These are phyloP conservation scores for Moringa oleifera DNA, from an alignment of 345 rosid species.

Conservation along the genomic window DNA sequence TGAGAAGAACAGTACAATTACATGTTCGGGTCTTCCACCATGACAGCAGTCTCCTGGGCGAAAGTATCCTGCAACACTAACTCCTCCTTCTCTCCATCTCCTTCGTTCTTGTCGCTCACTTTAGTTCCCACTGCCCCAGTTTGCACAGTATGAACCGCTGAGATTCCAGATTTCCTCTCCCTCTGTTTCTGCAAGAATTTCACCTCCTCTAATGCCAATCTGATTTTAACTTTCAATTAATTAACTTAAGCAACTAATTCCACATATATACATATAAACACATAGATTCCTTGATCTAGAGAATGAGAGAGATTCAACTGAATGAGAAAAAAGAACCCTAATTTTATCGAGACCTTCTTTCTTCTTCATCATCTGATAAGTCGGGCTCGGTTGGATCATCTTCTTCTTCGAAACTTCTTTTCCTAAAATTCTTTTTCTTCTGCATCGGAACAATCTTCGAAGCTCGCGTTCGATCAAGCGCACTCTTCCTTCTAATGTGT, in stretches of 20 bases:
- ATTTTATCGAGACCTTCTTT: constrained; percentile 33
- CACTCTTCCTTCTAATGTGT: too few relatives aligned
- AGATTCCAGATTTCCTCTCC: constrained; percentile 75
- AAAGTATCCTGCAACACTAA: constrained; percentile 95
- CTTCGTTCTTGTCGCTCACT: constrained; percentile 54
- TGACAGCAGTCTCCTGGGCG: constrained; percentile 96
- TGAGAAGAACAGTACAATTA: constrained; percentile 10
- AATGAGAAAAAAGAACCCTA: constrained; percentile 4
- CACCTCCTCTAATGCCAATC: constrained; percentile 87
- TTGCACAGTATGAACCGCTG: constrained; percentile 48
- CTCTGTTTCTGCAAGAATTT: constrained; percentile 92
- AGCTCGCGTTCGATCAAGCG: too few relatives aligned
- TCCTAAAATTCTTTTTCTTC: constrained; percentile 63
- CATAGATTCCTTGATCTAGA: too few relatives aligned
- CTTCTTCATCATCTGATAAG: constrained; percentile 65
- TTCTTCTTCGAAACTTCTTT: constrained; percentile 47
- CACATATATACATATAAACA: too few relatives aligned
- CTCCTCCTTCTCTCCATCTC: constrained; percentile 93
- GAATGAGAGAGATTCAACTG: not conserved
- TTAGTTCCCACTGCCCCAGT: constrained; percentile 30
- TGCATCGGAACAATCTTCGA: constrained; percentile 15
- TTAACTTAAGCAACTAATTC: not conserved
- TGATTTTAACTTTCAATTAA: constrained; percentile 4
- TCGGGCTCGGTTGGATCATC: constrained; percentile 22
- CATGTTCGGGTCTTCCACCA: constrained; percentile 96